Evolutionary conservation across 179 eudicot genomes (phyloP).

Genomic region (Carnegiea gigantea): DNA sequence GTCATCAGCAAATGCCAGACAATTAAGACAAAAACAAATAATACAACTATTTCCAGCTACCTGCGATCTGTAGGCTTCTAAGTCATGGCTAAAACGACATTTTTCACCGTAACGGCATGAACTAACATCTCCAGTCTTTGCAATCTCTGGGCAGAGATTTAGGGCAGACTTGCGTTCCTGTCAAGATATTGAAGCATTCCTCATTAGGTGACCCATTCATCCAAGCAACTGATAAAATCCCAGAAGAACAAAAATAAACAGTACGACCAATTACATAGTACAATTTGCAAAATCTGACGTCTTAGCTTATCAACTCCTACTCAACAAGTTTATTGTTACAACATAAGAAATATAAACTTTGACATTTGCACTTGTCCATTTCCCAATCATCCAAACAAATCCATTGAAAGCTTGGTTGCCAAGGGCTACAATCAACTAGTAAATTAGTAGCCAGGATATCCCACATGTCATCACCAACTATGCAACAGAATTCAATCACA

Average conservation of each 20-base stretch:
- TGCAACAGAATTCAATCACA: neutral
- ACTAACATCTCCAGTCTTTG: constrained; percentile 58
- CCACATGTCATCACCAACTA: neutral
- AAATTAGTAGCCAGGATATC: neutral
- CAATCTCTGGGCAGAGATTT: constrained; percentile 73
- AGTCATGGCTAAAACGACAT: constrained; percentile 88
- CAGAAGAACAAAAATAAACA: neutral
- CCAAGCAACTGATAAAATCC: neutral
- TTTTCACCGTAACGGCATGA: constrained; percentile 63
- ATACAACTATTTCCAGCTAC: constrained; percentile 27
- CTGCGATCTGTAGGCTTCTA: constrained; percentile 78
- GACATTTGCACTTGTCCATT: neutral
- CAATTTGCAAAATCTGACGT: neutral
- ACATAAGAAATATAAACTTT: neutral
- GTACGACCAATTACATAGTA: neutral
- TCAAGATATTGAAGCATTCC: constrained; percentile 8
- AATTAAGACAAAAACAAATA: neutral
- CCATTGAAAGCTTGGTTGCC: neutral
- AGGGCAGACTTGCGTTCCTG: constrained; percentile 69
- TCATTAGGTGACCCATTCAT: constrained; percentile 3
- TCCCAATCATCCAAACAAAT: neutral
- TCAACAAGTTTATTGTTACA: neutral
- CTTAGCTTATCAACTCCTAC: constrained; percentile 3
- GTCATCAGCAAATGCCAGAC: neutral
- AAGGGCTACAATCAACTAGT: neutral